Evolutionary conservation across 2,329 filamentous ascomycete genomes (phyloP).

Genomic region (Lasiodiplodia citricola): DNA sequence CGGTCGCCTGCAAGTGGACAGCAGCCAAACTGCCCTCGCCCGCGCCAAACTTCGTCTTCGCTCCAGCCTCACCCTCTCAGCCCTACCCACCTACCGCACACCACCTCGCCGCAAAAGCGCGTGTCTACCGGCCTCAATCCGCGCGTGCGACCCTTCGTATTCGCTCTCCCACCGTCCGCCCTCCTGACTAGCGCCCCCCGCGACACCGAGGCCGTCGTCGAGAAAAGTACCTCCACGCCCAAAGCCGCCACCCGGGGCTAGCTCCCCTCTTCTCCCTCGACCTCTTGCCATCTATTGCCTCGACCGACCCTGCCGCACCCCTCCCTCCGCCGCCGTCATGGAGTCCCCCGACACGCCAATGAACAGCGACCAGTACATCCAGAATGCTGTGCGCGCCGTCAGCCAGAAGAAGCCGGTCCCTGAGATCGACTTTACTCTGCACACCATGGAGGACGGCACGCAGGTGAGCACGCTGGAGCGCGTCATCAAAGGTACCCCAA

Average conservation of each 20-base stretch:
- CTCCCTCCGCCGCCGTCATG: slow-evolving; percentile 29
- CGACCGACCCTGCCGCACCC: not conserved
- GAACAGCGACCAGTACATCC: slow-evolving; percentile 60
- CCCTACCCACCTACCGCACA: not conserved
- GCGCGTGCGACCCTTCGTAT: slow-evolving; percentile 5
- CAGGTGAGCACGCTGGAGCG: slow-evolving; percentile 95
- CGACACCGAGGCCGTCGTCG: not conserved
- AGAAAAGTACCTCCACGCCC: slow-evolving; percentile 12
- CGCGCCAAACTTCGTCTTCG: not conserved
- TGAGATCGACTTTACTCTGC: slow-evolving; percentile 97
- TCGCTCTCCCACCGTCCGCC: not conserved
- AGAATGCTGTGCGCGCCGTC: slow-evolving; percentile 91
- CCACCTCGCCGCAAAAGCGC: not conserved
- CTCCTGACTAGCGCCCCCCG: slow-evolving; percentile 7
- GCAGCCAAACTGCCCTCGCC: not conserved
- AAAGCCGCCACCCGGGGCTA: slow-evolving; percentile 17
- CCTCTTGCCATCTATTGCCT: not conserved
- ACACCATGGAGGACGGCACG: slow-evolving; percentile 96
- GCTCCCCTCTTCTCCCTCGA: slow-evolving; percentile 16
- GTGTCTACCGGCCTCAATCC: slow-evolving; percentile 6
- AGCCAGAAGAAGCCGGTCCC: slow-evolving; percentile 93
- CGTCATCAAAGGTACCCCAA: slow-evolving; percentile 89
- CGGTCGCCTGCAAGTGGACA: slow-evolving; percentile 13
- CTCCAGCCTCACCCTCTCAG: slow-evolving; percentile 7
- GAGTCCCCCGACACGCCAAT: slow-evolving; percentile 44